These are phyloP conservation scores for Eleusine coracana DNA, from an alignment of 176 grass and related monocot genomes.

Conservation along the genomic window DNA sequence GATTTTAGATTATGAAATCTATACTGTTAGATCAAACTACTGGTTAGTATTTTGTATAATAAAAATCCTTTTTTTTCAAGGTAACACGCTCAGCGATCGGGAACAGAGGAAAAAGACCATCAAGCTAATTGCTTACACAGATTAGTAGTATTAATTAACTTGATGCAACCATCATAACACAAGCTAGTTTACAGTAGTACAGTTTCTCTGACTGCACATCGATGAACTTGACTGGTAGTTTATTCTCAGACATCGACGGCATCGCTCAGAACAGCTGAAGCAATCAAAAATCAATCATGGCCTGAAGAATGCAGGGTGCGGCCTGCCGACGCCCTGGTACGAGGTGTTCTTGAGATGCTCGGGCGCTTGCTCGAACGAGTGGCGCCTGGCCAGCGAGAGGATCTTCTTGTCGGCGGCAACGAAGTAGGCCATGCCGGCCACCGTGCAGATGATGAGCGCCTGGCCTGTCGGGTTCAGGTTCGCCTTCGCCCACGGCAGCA, in stretches of 20 bases:
- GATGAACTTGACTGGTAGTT: background rate
- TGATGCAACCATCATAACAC: background rate
- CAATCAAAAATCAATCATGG: background rate
- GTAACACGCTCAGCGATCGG: too few relatives aligned
- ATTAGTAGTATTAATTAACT: background rate
- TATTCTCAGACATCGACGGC: background rate
- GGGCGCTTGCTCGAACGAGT: constrained; percentile 53
- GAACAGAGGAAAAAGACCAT: too few relatives aligned
- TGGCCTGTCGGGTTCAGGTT: constrained; percentile 74
- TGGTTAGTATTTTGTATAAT: too few relatives aligned
- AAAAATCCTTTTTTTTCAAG: too few relatives aligned
- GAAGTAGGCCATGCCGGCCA: constrained; percentile 75
- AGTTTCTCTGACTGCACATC: background rate
- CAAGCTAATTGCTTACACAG: background rate
- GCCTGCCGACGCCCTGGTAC: background rate
- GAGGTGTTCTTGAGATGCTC: constrained; percentile 51
- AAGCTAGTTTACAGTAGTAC: background rate
- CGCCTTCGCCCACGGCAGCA: constrained; percentile 70
- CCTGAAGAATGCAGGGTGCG: constrained; percentile 30
- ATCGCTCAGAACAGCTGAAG: background rate
- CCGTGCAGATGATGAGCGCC: constrained; percentile 68
- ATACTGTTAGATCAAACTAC: too few relatives aligned
- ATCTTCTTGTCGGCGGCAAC: constrained; percentile 68
- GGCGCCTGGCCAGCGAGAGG: constrained; percentile 55
- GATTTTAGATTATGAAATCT: too few relatives aligned